Base-by-base conservation (phyloP, 805 yeast species). In the Metschnikowia colocasiae region DNA sequence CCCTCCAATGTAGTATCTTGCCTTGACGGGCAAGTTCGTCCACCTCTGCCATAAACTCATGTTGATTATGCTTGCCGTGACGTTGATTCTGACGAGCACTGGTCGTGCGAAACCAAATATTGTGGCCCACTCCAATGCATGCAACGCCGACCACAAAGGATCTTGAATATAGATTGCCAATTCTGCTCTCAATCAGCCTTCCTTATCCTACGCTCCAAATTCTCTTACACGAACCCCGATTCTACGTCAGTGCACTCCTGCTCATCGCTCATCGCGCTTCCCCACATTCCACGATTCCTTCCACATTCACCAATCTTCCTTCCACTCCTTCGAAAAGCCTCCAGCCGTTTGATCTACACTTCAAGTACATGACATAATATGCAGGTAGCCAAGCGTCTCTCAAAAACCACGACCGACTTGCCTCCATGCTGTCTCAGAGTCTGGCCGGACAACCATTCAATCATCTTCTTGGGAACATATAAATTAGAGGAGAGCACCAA, bases 351-450 rank as follows among this genome's bases (percentile, higher is more conserved):
- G 30, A 13, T 13, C n/a, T 27, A 27, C 30, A 27, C 33, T 13
- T 9, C 23, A 22, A 30, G 20, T 13, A 27, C 42, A 25, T n/a
- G 3, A n/a, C 6, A 9, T n/a, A 22, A 2, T n/a, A 53, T 51
- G 56, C 29, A 34, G 31, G 29, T 19, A 4, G 48, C 56, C 7
- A 48, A 40, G 32, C 36, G 49, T 18, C 9, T 51, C 6, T 47
- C 51, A 4, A 50, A 39, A 19, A 63, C 72, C 3, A 67, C 64
- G 20, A 72, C 92, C 0, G 63, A 68, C 1, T 68, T 81, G 2
- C 98, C 98, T 1, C 97, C 98, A 1, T 94, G 98, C 62, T 83
- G 87, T 37, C 63, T 92, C 3, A 73, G 83, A 31, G 74, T 83
- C 8, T 79, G 77, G 43, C 85, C 86, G 0, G 49, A 58, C 0